These are phyloP conservation scores for Corylus americana DNA, from an alignment of 306 rosid species.

Conservation along the genomic window DNA sequence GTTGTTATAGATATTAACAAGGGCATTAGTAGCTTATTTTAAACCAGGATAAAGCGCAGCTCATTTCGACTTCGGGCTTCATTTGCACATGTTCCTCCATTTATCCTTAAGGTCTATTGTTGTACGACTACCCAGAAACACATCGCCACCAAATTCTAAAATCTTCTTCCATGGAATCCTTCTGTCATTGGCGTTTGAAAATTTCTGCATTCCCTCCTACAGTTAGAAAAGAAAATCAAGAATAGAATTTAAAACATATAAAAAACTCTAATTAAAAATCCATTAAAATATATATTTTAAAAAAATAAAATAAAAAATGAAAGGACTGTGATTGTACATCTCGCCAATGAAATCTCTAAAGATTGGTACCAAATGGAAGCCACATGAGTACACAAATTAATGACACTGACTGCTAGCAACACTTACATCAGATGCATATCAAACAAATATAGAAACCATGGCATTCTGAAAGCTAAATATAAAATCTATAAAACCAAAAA, in stretches of 20 bases:
- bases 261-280: not conserved
- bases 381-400: not conserved
- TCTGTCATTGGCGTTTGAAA: conserved; percentile 26
- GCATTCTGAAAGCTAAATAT: not conserved
- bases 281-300: too few relatives aligned
- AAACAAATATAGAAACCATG: not conserved
- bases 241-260: not conserved
- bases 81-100: conserved; percentile 63
- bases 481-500: not conserved
- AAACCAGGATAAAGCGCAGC: conserved; percentile 3
- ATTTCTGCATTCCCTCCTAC: conserved; percentile 63
- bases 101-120: conserved; percentile 58
- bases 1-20: too few relatives aligned
- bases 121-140: conserved; percentile 45
- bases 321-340: too few relatives aligned
- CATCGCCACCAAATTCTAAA: conserved; percentile 51
- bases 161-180: conserved; percentile 57
- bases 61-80: conserved; percentile 13
- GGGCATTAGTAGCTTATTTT: too few relatives aligned
- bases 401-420: not conserved
- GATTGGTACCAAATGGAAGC: not conserved
- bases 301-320: too few relatives aligned
- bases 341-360: not conserved
- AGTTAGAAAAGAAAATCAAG: conserved; percentile 8
- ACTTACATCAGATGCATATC: not conserved